Evolutionary conservation across 805 yeast genomes (phyloP).

Genomic region (Aciculoconidium aculeatum): DNA sequence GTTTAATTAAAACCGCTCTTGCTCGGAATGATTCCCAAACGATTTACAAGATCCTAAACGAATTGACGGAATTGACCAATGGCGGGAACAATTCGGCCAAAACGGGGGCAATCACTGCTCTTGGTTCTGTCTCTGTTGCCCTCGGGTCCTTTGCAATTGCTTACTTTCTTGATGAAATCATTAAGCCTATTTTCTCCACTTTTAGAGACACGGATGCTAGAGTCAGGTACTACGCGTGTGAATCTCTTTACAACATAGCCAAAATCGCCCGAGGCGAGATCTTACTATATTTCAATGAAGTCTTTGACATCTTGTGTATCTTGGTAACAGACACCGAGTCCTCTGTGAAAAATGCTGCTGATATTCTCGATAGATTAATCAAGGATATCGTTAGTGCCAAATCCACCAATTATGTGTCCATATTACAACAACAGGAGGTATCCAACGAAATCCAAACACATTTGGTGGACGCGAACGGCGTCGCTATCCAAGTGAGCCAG

Average conservation of each 20-base stretch:
- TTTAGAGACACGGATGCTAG: conserved; percentile 97
- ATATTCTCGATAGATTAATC: conserved; percentile 79
- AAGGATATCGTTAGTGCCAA: conserved; percentile 95
- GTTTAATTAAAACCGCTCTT: conserved; percentile 63
- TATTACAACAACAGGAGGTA: conserved; percentile 47
- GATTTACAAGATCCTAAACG: conserved; percentile 61
- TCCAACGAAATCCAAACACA: conserved; percentile 29
- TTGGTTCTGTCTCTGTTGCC: conserved; percentile 95
- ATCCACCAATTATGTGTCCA: conserved; percentile 80
- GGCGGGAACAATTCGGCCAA: conserved; percentile 68
- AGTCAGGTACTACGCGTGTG: conserved; percentile 95
- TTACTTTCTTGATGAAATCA: conserved; percentile 71
- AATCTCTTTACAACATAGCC: conserved; percentile 89
- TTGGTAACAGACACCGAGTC: conserved; percentile 87
- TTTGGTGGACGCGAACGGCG: conserved; percentile 51
- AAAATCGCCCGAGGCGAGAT: conserved; percentile 96
- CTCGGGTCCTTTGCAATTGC: conserved; percentile 83
- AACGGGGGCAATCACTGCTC: conserved; percentile 92
- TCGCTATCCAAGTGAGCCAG: conserved; percentile 54
- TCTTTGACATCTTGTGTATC: conserved; percentile 86
- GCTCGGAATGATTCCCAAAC: conserved; percentile 55
- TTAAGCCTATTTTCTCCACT: conserved; percentile 91
- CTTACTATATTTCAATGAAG: conserved; percentile 84
- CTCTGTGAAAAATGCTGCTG: conserved; percentile 93
- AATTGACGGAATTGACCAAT: conserved; percentile 69